Conservation (phyloP, 1,284 basidiomycete species). For the Ustanciosporium gigantosporum region DNA sequence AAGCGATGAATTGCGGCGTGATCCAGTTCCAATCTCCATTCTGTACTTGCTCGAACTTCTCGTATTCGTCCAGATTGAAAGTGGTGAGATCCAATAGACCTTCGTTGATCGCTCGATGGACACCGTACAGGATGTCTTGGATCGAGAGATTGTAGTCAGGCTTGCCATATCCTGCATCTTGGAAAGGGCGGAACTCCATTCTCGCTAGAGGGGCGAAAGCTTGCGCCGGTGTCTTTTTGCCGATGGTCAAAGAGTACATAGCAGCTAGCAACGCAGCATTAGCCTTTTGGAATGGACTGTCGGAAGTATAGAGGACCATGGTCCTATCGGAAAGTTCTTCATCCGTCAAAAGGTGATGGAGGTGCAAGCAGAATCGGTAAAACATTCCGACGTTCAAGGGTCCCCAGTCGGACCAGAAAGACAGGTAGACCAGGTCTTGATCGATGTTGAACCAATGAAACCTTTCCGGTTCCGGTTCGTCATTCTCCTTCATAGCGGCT, state of each 20-base stretch:
- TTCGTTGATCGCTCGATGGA: constrained; percentile 89
- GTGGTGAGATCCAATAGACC: constrained; percentile 87
- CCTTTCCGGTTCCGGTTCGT: constrained; percentile 22
- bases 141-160: constrained; percentile 91
- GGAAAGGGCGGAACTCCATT: constrained; percentile 82
- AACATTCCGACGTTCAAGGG: constrained; percentile 66
- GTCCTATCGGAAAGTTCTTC: constrained; percentile 66
- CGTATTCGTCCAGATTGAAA: constrained; percentile 81
- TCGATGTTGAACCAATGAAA: constrained; percentile 68
- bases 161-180: constrained; percentile 90
- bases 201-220: constrained; percentile 75
- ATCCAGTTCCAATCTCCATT: constrained; percentile 95
- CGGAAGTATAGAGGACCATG: constrained; percentile 86
- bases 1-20: constrained; percentile 70
- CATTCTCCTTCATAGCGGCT: constrained; percentile 17
- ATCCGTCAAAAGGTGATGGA: constrained; percentile 62
- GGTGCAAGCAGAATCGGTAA: constrained; percentile 81
- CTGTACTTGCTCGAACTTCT: constrained; percentile 71
- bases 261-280: constrained; percentile 91
- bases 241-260: constrained; percentile 86
- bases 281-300: constrained; percentile 82
- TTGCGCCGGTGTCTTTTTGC: constrained; percentile 88
- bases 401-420: constrained; percentile 73
- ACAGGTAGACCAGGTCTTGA: constrained; percentile 86
- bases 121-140: constrained; percentile 84